These are phyloP conservation scores for Aurifilum marmelostoma DNA, from an alignment of 2,329 filamentous ascomycete genomes.

Conservation along the genomic window DNA sequence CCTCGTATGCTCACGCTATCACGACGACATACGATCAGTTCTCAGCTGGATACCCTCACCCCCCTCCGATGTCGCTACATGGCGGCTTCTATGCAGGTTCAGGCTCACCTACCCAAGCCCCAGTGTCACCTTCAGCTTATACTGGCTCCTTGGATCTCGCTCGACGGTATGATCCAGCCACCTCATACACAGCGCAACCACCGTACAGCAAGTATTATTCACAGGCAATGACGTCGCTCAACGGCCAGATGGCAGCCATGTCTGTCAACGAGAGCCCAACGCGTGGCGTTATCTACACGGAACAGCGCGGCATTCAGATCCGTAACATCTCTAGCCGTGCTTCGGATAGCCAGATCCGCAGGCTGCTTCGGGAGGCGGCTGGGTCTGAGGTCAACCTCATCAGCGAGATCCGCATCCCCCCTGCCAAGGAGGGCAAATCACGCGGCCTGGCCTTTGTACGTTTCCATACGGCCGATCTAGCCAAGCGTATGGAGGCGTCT, in stretches of 20 bases:
- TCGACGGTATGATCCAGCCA: conserved; percentile 16
- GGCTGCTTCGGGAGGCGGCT: conserved; percentile 24
- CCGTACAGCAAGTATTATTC: conserved; percentile 23
- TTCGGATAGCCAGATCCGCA: conserved; percentile 26
- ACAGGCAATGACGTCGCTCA: conserved; percentile 7
- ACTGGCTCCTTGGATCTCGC: conserved; percentile 9
- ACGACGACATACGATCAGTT: conserved; percentile 17
- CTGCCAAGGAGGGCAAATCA: conserved; percentile 21
- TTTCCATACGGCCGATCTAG: conserved; percentile 25
- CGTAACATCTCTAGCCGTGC: conserved; percentile 27
- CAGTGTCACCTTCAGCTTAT: conserved; percentile 6
- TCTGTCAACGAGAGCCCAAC: background rate
- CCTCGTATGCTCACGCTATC: conserved; percentile 14
- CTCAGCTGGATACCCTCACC: conserved; percentile 6
- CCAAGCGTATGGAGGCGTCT: conserved; percentile 20
- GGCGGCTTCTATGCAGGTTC: conserved; percentile 15
- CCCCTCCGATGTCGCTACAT: conserved; percentile 5
- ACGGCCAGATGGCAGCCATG: conserved; percentile 19
- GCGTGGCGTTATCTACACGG: conserved; percentile 21
- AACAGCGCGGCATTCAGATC: conserved; percentile 29
- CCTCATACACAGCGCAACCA: conserved; percentile 25
- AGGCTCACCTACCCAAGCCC: background rate
- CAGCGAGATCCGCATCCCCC: conserved; percentile 21
- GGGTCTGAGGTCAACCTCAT: conserved; percentile 24
- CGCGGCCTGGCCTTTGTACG: conserved; percentile 24